Evolutionary conservation across 2,329 filamentous ascomycete genomes (phyloP).

Genomic region (Sordariomycetes sp.): DNA sequence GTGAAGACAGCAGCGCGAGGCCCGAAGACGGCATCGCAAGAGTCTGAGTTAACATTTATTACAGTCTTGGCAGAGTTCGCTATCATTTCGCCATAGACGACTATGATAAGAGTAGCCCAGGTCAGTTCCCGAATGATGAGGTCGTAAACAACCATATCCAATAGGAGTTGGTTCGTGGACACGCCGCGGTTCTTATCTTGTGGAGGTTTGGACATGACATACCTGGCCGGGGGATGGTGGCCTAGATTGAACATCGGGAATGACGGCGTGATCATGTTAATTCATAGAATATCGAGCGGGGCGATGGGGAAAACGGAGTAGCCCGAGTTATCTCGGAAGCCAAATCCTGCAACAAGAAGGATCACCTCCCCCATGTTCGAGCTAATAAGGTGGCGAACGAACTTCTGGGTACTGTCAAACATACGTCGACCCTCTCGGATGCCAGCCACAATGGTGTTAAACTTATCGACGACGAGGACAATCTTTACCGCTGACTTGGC

Average conservation of each 20-base stretch:
- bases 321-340: slow-evolving; percentile 58
- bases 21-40: slow-evolving; percentile 49
- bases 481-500: slow-evolving; percentile 74
- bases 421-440: slow-evolving; percentile 74
- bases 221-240: slow-evolving; percentile 59
- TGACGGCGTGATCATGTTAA: slow-evolving; percentile 85
- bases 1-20: slow-evolving; percentile 63
- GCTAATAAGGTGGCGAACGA: slow-evolving; percentile 65
- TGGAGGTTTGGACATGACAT: slow-evolving; percentile 71
- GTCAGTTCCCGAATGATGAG: slow-evolving; percentile 62
- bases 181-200: slow-evolving; percentile 56
- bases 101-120: slow-evolving; percentile 51
- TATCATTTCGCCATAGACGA: slow-evolving; percentile 42
- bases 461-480: slow-evolving; percentile 79
- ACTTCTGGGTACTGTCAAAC: slow-evolving; percentile 85
- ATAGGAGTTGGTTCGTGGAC: slow-evolving; percentile 64
- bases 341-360: slow-evolving; percentile 67
- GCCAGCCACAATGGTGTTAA: slow-evolving; percentile 72
- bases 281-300: slow-evolving; percentile 81
- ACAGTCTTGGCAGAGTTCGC: slow-evolving; percentile 45
- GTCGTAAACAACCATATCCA: slow-evolving; percentile 72
- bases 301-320: slow-evolving; percentile 78
- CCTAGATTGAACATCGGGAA: slow-evolving; percentile 82
- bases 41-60: slow-evolving; percentile 43
- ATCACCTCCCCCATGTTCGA: slow-evolving; percentile 79